Evolutionary conservation across 805 yeast species (phyloP), one percentile per base, ranked within the genome.

Genomic region (Groenewaldozyma tartarivorans): DNA sequence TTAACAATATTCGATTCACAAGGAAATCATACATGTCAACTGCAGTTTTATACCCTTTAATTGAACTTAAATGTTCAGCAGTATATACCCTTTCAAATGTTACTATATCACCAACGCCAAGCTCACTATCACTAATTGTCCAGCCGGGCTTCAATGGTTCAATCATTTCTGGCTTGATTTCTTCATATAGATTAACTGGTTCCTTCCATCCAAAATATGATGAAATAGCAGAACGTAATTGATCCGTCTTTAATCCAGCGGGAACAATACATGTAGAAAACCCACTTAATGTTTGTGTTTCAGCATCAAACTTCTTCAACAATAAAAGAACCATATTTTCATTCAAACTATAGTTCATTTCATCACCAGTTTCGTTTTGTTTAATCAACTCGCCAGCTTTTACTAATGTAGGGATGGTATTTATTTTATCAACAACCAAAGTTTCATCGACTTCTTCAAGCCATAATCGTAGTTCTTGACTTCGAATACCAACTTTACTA

Each of bases 251-350:
- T 17, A 71, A 74, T 36, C 70, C 71, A 39, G 69, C 69, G 9
- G 69, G 58, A 1, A 81, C 76, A 16, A 68, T 59, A 3, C 68
- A 56, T 51, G 83, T 82, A 0, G 83, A 72, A 16, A 81, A 60
- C 1, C 95, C 94, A n/a, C 56, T 60, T n/a, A 85, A 55, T 4
- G 66, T 56, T 54, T 77, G 81, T 0, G 60, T 50, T 3, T 56
- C 54, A 1, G 68, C 69, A 53, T 86, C 88, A 60, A 81, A 86
- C 47, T 69, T 69, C 57, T 87, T 86, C 38, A 86, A 50, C 49
- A 63, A 63, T 3, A 62, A 36, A 7, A 51, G 26, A 13, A 39
- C 16, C 31, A 24, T 24, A 3, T 36, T 34, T 22, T 34, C 45
- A 9, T 21, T 35, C 5, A 20, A 16, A 19, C 22, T n/a, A 13